These are phyloP conservation scores for Penicillium capsulatum DNA, from an alignment of 2,329 filamentous ascomycete genomes.

Conservation along the genomic window DNA sequence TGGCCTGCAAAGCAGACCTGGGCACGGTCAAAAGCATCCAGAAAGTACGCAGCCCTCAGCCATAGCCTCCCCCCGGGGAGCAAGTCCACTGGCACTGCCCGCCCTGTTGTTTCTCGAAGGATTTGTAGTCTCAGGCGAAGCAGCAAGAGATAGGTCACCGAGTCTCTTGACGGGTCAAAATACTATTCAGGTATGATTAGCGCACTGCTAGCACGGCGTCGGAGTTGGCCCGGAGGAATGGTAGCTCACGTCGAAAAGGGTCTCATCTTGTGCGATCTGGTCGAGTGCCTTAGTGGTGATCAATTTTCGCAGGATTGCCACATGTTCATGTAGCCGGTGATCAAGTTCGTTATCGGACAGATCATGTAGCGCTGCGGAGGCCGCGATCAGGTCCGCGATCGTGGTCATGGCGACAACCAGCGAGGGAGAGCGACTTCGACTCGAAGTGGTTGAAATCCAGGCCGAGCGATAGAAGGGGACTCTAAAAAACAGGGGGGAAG, in stretches of 20 bases:
- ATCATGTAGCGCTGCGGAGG: constrained; percentile 31
- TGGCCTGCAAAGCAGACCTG: constrained; percentile 44
- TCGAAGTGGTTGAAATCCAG: neutral
- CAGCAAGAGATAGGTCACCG: constrained; percentile 56
- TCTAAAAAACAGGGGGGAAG: too few relatives aligned
- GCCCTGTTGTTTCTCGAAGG: constrained; percentile 33
- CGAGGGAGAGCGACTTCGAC: neutral
- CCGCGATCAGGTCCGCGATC: constrained; percentile 11
- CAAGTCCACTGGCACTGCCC: constrained; percentile 38
- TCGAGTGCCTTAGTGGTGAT: constrained; percentile 31
- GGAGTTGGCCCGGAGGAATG: too few relatives aligned
- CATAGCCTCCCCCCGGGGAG: constrained; percentile 47
- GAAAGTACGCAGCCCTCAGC: constrained; percentile 48
- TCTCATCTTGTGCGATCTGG: constrained; percentile 27
- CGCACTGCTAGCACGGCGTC: too few relatives aligned
- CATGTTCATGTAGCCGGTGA: constrained; percentile 38
- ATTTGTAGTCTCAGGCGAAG: constrained; percentile 49
- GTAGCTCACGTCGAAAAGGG: constrained; percentile 34
- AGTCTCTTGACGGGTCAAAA: constrained; percentile 55
- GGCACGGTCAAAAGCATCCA: constrained; percentile 50
- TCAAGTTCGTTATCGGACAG: constrained; percentile 44
- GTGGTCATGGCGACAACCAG: constrained; percentile 17
- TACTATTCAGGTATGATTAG: too few relatives aligned
- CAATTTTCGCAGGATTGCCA: constrained; percentile 37
- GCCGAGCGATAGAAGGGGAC: too few relatives aligned